phyloP scores from a whole-genome alignment of 2,329 filamentous ascomycete genomes.

The Colletotrichum sp. region DNA sequence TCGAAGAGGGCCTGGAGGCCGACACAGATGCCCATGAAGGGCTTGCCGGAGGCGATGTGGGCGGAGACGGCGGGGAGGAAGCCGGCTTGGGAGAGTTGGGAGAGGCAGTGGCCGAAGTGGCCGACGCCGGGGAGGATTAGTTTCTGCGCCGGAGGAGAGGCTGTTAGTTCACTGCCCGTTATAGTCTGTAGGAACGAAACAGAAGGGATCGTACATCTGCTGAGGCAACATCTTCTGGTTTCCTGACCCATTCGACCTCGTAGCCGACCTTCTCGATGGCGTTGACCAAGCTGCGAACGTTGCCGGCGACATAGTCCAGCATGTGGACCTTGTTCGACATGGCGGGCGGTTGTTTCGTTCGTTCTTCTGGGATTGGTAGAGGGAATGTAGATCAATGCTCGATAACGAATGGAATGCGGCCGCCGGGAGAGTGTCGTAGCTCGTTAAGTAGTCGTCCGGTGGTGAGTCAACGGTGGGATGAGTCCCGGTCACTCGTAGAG shows the following conservation, averaged over 20 bases:
- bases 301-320: conserved; percentile 91
- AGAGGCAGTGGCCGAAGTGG: conserved; percentile 95
- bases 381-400: not conserved
- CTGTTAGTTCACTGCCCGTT: not conserved
- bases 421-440: not conserved
- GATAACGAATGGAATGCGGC: not conserved
- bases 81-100: conserved; percentile 80
- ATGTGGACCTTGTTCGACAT: conserved; percentile 79
- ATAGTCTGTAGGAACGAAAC: not conserved
- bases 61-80: conserved; percentile 83
- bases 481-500: not conserved
- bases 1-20: conserved; percentile 90
- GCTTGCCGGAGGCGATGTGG: conserved; percentile 90
- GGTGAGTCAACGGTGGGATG: conserved; percentile 12
- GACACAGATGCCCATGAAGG: conserved; percentile 98
- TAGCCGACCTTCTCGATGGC: conserved; percentile 97
- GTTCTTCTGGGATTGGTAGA: not conserved
- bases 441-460: not conserved
- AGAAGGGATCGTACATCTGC: conserved; percentile 69
- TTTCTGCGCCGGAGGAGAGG: conserved; percentile 59
- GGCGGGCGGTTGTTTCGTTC: conserved; percentile 26
- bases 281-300: conserved; percentile 94
- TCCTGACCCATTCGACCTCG: conserved; percentile 88
- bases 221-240: conserved; percentile 81
- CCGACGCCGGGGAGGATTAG: conserved; percentile 96